These are phyloP conservation scores for Eimeria necatrix DNA, from an alignment of 169 alveolate species.

Conservation along the genomic window DNA sequence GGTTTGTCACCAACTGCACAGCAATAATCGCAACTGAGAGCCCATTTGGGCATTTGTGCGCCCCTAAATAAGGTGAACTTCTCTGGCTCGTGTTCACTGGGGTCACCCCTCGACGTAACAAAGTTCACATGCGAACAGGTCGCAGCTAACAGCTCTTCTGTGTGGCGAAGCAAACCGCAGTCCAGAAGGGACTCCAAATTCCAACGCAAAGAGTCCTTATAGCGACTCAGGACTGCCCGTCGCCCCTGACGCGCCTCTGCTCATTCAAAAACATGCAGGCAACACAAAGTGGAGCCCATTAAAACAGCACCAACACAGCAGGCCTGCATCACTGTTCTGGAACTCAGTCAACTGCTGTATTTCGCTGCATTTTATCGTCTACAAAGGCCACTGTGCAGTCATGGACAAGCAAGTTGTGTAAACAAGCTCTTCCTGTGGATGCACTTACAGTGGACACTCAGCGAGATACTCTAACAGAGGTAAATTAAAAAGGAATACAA, in stretches of 20 bases:
- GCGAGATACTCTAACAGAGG: too few relatives aligned
- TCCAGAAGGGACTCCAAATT: background rate
- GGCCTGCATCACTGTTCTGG: too few relatives aligned
- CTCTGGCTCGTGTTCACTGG: background rate
- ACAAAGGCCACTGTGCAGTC: too few relatives aligned
- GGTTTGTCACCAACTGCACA: background rate
- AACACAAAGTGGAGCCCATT: too few relatives aligned
- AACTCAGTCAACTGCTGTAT: too few relatives aligned
- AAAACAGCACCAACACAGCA: too few relatives aligned
- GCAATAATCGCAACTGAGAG: slow-evolving; percentile 4
- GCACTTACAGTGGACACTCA: too few relatives aligned
- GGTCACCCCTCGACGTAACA: background rate
- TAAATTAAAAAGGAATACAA: too few relatives aligned
- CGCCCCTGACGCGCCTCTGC: slow-evolving; percentile 36
- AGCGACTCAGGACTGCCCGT: slow-evolving; percentile 6
- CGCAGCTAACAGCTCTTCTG: background rate
- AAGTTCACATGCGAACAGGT: background rate
- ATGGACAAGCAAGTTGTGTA: too few relatives aligned
- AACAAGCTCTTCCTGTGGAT: too few relatives aligned
- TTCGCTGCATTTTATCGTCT: too few relatives aligned
- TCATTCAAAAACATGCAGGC: background rate
- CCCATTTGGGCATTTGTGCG: background rate
- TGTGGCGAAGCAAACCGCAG: background rate
- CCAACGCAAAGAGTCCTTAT: slow-evolving; percentile 32
- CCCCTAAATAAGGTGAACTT: background rate